Base-by-base conservation (phyloP, 2,329 filamentous ascomycete species). In the Akanthomyces dipterigenus region DNA sequence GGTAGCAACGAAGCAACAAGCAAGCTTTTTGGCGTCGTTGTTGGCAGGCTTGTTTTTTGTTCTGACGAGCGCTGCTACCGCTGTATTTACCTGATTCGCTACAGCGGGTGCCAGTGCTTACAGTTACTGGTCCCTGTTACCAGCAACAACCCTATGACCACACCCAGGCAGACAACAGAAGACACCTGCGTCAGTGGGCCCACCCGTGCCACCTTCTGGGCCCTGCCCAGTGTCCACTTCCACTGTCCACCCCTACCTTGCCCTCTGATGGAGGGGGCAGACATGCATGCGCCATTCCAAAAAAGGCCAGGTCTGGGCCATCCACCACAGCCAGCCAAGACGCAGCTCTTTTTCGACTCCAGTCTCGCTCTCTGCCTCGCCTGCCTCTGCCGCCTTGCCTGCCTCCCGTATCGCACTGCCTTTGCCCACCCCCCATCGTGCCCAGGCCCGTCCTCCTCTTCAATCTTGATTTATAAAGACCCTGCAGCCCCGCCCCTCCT, bases 401-500 rank as follows among this genome's bases (percentile, higher is more conserved):
- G 31, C 31, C 11, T 9, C 7, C 31, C 31, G 11, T 34, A 7
- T 9, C 11, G 28, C 28, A 31, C 28, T 31, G 31, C 31, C 8
- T 14, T 24, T 20, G 40, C 43, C 34, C 43, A 48, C 59, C 51
- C 48, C 38, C 40, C 42, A 11, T 53, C 49, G 5, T 16, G 45
- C 45, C 45, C 34, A 40, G 24, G 3, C 48, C 59, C 40, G 2
- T 61, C 53, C 45, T 42, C 45, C 28, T 54, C 50, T 31, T 53
- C 49, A 26, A 50, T 55, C 59, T 50, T 51, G 59, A 55, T 61
- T 61, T 61, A 61, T 61, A 61, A 61, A 61, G 59, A 55, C 59
- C 59, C 59, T 61, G 51, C 14, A 43, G 59, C 53, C 59, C 59
- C 59, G 59, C 59, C 53, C 42, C 3, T n/a, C 9, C 36, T 20